Base-by-base conservation (phyloP, 139 green algal genomes). In the Volvox reticuliferus region DNA sequence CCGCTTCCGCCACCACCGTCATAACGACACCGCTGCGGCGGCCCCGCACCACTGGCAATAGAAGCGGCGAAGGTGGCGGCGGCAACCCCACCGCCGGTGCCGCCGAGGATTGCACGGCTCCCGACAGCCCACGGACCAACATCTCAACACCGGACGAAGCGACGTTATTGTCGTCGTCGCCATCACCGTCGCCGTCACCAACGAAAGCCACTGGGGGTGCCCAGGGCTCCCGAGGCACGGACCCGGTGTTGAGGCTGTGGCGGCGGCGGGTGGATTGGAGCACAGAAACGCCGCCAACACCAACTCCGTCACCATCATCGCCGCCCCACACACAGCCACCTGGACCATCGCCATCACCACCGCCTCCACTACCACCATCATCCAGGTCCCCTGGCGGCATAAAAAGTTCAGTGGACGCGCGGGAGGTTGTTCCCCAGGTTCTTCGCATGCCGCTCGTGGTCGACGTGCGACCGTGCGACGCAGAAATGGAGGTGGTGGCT, bases 1-100 rank as follows among this genome's bases (percentile, higher is more conserved):
- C 79, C 28, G n/a, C 79, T 55, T 86, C 79, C 12, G 55, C 50
- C 55, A 86, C 79, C 22, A 55, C 79, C 50, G 50, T 55, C 79
- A 86, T 86, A 1, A 44, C 78, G 36, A 6, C 55, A 17, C 79
- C 44, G 78, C 18, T 63, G 78, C 78, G 78, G 17, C 75, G 75
- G 5, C 75, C 32, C 36, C 78, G 78, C 13, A 65, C 16, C 32
- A 61, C 76, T 36, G 76, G 14, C 76, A 55, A 30, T 36, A 24
- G 14, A 30, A 24, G 76, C 76, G 55, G 76, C 76, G 76, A 30
- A 14, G 22, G 71, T 30, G 71, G 71, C 71, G 71, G 26, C 71
- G 21, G 67, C 67, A 28, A 28, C 2, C 67, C 67, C 67, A 28
- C 22, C 44, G 44, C 44, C 9, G 44, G 5, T 55, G 44, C 44